Base-by-base conservation (phyloP, 2,329 filamentous ascomycete genomes). In the Phyllosticta citrichinensis region DNA sequence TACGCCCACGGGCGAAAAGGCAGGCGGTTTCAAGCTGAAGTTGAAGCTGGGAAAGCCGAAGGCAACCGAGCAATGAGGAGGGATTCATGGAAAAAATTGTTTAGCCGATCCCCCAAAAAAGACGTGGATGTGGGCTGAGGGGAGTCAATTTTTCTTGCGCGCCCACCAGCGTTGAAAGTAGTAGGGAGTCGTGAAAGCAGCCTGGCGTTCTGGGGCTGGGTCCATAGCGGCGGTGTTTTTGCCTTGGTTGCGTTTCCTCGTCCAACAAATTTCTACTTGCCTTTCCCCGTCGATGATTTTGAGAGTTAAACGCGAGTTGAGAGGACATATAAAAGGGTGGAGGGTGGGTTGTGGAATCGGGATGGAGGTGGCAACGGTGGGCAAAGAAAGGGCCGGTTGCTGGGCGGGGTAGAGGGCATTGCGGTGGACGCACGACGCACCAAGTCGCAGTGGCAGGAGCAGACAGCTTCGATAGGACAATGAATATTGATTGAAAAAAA, bases 141-240 rank as follows among this genome's bases (percentile, higher is more conserved):
- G 14, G 51, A 5, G 10, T 35, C 17, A 20, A 24, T 14, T 52
- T 14, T 9, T 24, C 33, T 24, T 24, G 6, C 35, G 55, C n/a
- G n/a, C 20, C 35, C 35, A 22, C 22, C 22, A 47, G 17, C 40
- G 40, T 47, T 47, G 40, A 47, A 47, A n/a, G 40, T 30, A 8
- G 27, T 30, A 6, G 9, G 4, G 17, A 47, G 40, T 47, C 14
- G 40, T 47, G 40, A 47, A 5, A n/a, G 22, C 58, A 54, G 53
- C 58, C 47, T 52, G 58, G 58, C 53, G 53, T 60, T 60, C 30
- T 25, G 19, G 58, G 58, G 24, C 22, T 40, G 53, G 57, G 58
- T 47, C 55, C 58, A 60, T 56, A 60, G 53, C 58, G 58, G 58
- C 22, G 58, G 53, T 55, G 58, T 60, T 54, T 14, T 57, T 57